Evolutionary conservation across 164 flowering plant genomes (phyloP), one percentile per base, ranked within the genome.

Genomic region (Stephania yunnanensis): DNA sequence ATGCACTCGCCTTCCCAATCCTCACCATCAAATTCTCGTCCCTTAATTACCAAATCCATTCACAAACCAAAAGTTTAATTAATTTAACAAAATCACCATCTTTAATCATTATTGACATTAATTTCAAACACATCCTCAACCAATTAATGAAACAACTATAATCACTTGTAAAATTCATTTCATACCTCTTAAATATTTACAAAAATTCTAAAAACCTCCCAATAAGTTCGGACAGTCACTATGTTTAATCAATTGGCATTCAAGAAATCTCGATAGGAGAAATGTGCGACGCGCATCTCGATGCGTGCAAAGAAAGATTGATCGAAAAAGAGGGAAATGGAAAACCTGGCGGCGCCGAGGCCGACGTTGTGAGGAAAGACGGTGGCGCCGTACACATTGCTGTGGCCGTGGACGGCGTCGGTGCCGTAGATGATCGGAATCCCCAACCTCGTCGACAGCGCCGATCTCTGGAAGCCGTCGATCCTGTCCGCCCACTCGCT

Each of bases 1-100:
- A 68, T 64, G 88, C 87, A 55, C 86, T 86, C 15, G 82, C 88
- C 31, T 19, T 80, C 31, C 88, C 88, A 44, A 86, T 86, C 78
- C 82, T 80, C 50, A 70, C 36, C 44, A 80, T 82, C 71, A 86
- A 74, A 71, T 84, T 78, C 19, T 78, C 78, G 29, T 86, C 88
- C 77, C 88, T 86, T 25, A 10, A 68, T 31, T 31, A 67, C 5
- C 11, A 67, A 45, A 36, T 10, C 7, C 17, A 68, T 36, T 36
- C 42, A 36, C 42, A 36, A 36, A 36, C 4, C n/a, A 0, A 36
- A 36, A 36, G 42, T 1, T 36, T 36, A 36, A 36, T 36, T 36
- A 36, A 36, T 36, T 36, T 0, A 36, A 36, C 42, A 36, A 36
- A 36, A 36, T 36, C 42, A 36, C 42, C 4, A 36, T 36, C 42